Percentiles rank a stretch among this genome's conserved stretches.
Evolutionary conservation across 306 rosid genomes (phyloP).

Genomic region (Casuarina cunninghamiana): DNA sequence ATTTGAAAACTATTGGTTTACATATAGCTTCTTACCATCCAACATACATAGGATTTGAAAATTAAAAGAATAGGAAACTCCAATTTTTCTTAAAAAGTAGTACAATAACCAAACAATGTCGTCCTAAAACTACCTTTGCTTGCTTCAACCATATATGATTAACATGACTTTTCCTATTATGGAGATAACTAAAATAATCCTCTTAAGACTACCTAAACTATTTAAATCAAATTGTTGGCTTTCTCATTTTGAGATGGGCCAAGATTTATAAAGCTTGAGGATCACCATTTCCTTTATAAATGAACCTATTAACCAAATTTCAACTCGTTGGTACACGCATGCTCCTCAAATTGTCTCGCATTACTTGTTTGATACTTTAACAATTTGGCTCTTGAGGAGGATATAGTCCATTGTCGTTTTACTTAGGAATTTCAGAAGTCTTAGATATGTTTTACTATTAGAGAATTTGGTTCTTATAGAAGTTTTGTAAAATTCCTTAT

Average conservation of each 20-base stretch:
- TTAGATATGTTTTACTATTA: slow-evolving; percentile 59
- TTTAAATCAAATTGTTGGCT: no score
- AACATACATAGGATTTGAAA: no score
- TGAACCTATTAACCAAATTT: slow-evolving; percentile 26
- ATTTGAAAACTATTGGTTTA: no score
- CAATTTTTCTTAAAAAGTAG: no score
- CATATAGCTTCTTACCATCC: no score
- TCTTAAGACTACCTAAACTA: no score
- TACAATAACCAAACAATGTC: no score
- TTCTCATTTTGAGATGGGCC: neutral
- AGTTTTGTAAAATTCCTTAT: slow-evolving; percentile 67
- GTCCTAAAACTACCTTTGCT: no score
- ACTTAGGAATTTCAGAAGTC: slow-evolving; percentile 42
- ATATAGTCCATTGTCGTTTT: slow-evolving; percentile 32
- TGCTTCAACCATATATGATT: no score
- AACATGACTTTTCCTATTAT: no score
- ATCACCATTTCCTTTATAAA: slow-evolving; percentile 27
- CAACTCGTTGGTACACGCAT: neutral
- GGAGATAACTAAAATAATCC: no score
- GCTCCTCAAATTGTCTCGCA: slow-evolving; percentile 38
- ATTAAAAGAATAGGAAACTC: no score
- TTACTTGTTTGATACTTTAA: slow-evolving; percentile 30
- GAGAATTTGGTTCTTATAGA: slow-evolving; percentile 72
- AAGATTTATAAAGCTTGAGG: slow-evolving; percentile 42
- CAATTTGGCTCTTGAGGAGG: slow-evolving; percentile 19